Conservation (phyloP, 371 early-diverging fungal genomes). For the Rhizopus microsporus region DNA sequence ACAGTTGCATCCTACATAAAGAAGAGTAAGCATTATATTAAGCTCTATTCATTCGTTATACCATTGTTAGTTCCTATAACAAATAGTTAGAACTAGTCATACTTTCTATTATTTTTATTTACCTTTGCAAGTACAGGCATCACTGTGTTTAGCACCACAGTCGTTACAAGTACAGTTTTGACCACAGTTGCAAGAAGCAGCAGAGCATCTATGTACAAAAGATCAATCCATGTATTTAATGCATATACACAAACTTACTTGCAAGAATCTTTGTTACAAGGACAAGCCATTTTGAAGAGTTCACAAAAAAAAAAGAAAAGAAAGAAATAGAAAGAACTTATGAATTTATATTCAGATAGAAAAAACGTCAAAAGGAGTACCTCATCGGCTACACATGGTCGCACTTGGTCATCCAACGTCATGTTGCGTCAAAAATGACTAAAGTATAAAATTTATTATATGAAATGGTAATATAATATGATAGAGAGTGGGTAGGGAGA, state of each 20-base stretch:
- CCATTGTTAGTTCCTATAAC: slow-evolving; percentile 10
- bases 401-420: not conserved
- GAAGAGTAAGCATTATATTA: not conserved
- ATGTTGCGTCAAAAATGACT: not conserved
- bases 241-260: not conserved
- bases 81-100: not conserved
- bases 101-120: not conserved
- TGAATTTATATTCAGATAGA: not conserved
- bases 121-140: slow-evolving; percentile 24
- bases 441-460: not conserved
- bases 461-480: not conserved
- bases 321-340: not conserved
- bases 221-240: slow-evolving; percentile 10
- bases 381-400: slow-evolving; percentile 17
- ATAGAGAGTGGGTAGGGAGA: not conserved
- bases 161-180: slow-evolving; percentile 17
- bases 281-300: slow-evolving; percentile 24
- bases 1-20: slow-evolving; percentile 10
- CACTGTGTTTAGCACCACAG: slow-evolving; percentile 16
- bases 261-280: slow-evolving; percentile 20
- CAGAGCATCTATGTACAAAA: slow-evolving; percentile 5
- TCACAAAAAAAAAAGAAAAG: slow-evolving; percentile 6
- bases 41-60: not conserved
- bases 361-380: slow-evolving; percentile 15
- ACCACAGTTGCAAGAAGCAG: slow-evolving; percentile 22